Base-by-base conservation (phyloP, 2,329 filamentous ascomycete species). In the Paraconiothyrium brasiliense region DNA sequence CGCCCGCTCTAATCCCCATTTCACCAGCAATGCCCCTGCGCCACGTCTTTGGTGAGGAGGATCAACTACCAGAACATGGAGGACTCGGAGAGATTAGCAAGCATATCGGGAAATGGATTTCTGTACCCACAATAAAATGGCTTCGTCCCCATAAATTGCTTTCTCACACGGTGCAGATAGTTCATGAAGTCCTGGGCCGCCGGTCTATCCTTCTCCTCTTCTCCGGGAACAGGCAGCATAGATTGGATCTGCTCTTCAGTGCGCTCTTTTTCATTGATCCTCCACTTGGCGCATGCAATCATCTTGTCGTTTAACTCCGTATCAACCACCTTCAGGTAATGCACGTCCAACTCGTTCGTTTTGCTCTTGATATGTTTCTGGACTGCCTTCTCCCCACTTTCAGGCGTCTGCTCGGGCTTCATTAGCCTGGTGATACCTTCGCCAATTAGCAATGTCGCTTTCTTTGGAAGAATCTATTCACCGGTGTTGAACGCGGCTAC, bases 1-100 rank as follows among this genome's bases (percentile, higher is more conserved):
- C 24, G 81, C 81, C 62, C 76, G 65, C 30, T 74, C 67, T 5
- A 76, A 63, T 0, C 81, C 82, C 76, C 77, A 79, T 27, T 76
- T 62, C 55, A 84, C 52, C 9, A 80, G 67, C 70, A 79, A 66
- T 1, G 69, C 67, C 0, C 81, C 82, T 30, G 81, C 79, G 1
- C 82, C 82, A 54, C 74, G 74, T 6, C 81, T 69, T 39, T 81
- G 78, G 58, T 82, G 76, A 2, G 71, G 71, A 5, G 80, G 80
- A 59, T 79, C 70, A 5, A 78, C 79, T 5, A 68, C 61, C 1
- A 78, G 63, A 1, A 78, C 63, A 47, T 77, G 72, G 1, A 78
- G 58, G 30, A 78, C 74, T 77, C 13, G 2, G 0, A 8, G 62
- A 49, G 10, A 20, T 47, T 48, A 35, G n/a, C 35, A 30, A 4